phyloP scores from a whole-genome alignment of 148 eudicot genomes.

The Cornus kousa region DNA sequence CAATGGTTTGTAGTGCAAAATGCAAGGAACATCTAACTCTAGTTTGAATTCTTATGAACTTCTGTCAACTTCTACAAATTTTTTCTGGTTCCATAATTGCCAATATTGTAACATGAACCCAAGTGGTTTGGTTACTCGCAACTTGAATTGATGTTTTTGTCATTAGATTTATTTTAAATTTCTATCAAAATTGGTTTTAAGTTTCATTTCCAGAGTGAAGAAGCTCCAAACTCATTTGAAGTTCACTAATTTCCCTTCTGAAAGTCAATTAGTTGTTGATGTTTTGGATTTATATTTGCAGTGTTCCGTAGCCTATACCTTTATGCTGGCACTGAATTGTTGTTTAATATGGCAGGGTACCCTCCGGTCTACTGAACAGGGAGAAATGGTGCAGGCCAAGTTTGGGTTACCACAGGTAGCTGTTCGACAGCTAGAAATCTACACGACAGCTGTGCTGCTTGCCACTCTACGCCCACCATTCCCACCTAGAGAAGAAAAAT shows the following conservation, averaged over 20 bases:
- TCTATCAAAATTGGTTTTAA: neutral
- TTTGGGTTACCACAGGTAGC: constrained; percentile 86
- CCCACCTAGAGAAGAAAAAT: constrained; percentile 75
- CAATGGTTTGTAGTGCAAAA: neutral
- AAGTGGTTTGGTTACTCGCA: neutral
- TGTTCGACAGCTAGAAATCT: constrained; percentile 72
- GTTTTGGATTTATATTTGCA: neutral
- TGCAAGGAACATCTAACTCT: neutral
- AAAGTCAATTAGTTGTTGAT: neutral
- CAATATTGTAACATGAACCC: neutral
- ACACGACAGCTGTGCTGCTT: constrained; percentile 82
- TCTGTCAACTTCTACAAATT: neutral
- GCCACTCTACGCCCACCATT: constrained; percentile 83
- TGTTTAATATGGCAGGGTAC: constrained; percentile 55
- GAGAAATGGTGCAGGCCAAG: constrained; percentile 97
- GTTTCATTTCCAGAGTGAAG: neutral
- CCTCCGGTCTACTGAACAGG: constrained; percentile 85
- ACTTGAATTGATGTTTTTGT: neutral
- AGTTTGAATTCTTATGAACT: constrained; percentile 3
- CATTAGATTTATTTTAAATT: neutral
- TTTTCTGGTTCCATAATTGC: neutral
- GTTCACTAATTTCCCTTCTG: neutral
- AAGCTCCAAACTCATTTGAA: neutral
- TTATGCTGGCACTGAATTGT: neutral
- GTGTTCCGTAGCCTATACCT: neutral